phyloP scores from a whole-genome alignment of 1,139 yeast species.

The Pichia norvegensis region DNA sequence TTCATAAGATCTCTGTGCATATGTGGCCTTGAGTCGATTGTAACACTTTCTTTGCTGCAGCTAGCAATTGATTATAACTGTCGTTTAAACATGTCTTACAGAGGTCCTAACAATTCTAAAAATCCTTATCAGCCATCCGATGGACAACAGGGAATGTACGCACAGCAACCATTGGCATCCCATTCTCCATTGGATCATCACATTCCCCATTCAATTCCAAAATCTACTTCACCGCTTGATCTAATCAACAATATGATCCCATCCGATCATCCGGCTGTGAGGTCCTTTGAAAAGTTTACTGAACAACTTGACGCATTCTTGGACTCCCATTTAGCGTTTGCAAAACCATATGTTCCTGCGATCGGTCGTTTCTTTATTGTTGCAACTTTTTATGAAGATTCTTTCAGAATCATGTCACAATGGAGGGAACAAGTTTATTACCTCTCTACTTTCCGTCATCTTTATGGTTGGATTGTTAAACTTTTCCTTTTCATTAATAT shows the following conservation, averaged over 20 bases:
- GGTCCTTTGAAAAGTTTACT: constrained; percentile 41
- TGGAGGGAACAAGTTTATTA: constrained; percentile 91
- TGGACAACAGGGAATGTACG: not conserved
- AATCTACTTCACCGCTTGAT: constrained; percentile 15
- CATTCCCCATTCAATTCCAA: constrained; percentile 8
- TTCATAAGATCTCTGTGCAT: too few species aligned
- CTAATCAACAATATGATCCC: constrained; percentile 24
- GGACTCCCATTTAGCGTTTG: constrained; percentile 40
- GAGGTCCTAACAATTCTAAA: not conserved
- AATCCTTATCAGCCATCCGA: not conserved
- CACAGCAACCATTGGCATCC: not conserved
- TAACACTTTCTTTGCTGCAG: not conserved
- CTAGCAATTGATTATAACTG: not conserved
- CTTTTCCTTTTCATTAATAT: constrained; percentile 60
- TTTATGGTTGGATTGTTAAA: constrained; percentile 74
- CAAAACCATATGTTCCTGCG: constrained; percentile 73
- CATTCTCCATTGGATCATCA: constrained; percentile 3
- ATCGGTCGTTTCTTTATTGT: constrained; percentile 87
- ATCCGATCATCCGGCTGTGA: constrained; percentile 28
- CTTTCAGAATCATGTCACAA: constrained; percentile 74
- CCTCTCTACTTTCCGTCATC: constrained; percentile 69
- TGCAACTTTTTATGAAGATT: constrained; percentile 90
- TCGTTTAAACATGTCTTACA: not conserved
- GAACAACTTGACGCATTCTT: constrained; percentile 40
- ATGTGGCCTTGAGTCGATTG: too few species aligned